Evolutionary conservation across 106 monocot species (phyloP).

Genomic region (Dendrobium chrysotoxum): DNA sequence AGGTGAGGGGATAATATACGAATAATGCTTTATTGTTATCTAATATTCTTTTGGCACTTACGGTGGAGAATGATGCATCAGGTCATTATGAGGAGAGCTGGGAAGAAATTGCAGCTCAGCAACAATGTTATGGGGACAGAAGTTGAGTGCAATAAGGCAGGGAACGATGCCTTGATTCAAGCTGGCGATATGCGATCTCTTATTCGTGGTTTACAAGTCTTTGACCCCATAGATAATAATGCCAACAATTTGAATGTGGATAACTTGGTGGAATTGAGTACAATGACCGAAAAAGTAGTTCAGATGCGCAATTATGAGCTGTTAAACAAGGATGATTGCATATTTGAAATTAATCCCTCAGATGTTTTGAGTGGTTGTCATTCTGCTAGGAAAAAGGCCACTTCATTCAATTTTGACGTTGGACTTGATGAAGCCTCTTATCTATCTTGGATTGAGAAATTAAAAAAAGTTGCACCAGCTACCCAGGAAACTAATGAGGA

Average conservation of each 20-base stretch:
- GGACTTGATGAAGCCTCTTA: constrained; percentile 76
- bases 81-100: constrained; percentile 94
- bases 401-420: constrained; percentile 32
- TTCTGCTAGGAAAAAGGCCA: constrained; percentile 13
- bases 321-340: constrained; percentile 34
- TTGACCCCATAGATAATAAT: constrained; percentile 47
- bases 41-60: neutral
- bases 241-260: constrained; percentile 25
- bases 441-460: constrained; percentile 85
- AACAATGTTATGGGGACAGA: constrained; percentile 53
- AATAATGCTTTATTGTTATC: neutral
- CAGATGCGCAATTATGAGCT: constrained; percentile 38
- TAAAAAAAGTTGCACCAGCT: constrained; percentile 55
- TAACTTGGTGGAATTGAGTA: constrained; percentile 39
- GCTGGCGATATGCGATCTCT: constrained; percentile 63
- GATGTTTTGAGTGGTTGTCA: constrained; percentile 15
- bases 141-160: constrained; percentile 19
- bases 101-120: constrained; percentile 84
- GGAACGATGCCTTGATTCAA: constrained; percentile 34
- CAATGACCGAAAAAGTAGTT: constrained; percentile 66
- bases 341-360: constrained; percentile 62
- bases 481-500: constrained; percentile 22
- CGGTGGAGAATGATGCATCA: constrained; percentile 12
- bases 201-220: constrained; percentile 71
- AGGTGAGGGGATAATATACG: constrained; percentile 36